phyloP scores from a whole-genome alignment of 2,329 filamentous ascomycete genomes.

The Penicillium brevicompactum region DNA sequence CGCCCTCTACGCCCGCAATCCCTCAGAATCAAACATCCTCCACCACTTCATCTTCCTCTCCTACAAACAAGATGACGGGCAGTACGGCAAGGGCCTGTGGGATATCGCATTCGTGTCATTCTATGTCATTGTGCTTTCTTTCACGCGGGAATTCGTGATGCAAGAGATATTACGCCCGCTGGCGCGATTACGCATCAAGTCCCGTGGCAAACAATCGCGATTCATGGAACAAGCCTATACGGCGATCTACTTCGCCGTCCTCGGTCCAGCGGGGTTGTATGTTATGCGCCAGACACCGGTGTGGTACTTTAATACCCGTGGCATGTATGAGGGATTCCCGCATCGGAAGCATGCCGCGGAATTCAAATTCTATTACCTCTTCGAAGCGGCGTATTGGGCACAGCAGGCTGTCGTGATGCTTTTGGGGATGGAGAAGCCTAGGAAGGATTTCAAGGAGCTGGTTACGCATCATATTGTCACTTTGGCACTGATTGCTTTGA shows the following conservation, averaged over 20 bases:
- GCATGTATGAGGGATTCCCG: constrained; percentile 85
- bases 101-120: constrained; percentile 83
- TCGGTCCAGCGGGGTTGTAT: constrained; percentile 79
- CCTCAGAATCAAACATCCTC: constrained; percentile 72
- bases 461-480: constrained; percentile 88
- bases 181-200: constrained; percentile 68
- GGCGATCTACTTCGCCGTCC: constrained; percentile 78
- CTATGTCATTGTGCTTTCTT: constrained; percentile 83
- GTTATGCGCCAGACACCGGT: constrained; percentile 87
- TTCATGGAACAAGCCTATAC: constrained; percentile 97
- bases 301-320: constrained; percentile 88
- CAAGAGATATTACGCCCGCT: constrained; percentile 78
- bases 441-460: constrained; percentile 91
- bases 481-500: constrained; percentile 74
- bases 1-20: constrained; percentile 70
- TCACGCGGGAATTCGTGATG: constrained; percentile 93
- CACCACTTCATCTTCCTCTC: constrained; percentile 83
- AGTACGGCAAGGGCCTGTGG: constrained; percentile 83
- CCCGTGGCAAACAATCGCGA: constrained; percentile 73
- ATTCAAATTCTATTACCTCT: constrained; percentile 92
- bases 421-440: constrained; percentile 81
- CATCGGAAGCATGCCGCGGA: constrained; percentile 73
- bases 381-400: constrained; percentile 89
- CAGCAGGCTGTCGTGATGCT: constrained; percentile 86
- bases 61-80: constrained; percentile 66